Conservation (phyloP, 495 filamentous ascomycete species). For the Tuber indicum region DNA sequence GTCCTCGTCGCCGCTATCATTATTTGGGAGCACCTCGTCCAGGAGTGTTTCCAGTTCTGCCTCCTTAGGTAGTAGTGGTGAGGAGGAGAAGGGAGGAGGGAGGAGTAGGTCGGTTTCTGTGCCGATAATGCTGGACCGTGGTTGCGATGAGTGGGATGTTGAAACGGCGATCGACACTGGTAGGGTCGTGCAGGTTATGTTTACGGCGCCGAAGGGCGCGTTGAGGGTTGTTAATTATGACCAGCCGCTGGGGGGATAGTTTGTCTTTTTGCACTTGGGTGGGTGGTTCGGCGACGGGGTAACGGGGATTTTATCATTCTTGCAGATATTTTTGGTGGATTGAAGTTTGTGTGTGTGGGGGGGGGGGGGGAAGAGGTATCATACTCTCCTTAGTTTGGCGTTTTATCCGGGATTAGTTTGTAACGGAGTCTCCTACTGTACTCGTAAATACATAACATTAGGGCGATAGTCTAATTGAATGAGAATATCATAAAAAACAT, state of each 20-base stretch:
- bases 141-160: slow-evolving; percentile 71
- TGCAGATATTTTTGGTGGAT: neutral
- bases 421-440: too few relatives aligned
- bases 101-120: slow-evolving; percentile 28
- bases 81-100: neutral
- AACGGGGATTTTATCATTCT: neutral
- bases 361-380: too few relatives aligned
- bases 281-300: neutral
- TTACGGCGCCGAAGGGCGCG: slow-evolving; percentile 78
- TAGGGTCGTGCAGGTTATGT: slow-evolving; percentile 83
- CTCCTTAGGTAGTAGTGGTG: neutral
- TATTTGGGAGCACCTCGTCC: slow-evolving; percentile 18
- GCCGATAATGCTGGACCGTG: slow-evolving; percentile 31
- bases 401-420: too few relatives aligned
- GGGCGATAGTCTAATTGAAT: too few relatives aligned
- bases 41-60: neutral
- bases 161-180: slow-evolving; percentile 67
- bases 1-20: slow-evolving; percentile 24
- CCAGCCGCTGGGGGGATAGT: neutral
- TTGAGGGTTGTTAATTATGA: slow-evolving; percentile 72
- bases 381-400: too few relatives aligned
- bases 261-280: neutral
- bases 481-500: too few relatives aligned
- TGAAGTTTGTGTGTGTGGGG: too few relatives aligned
- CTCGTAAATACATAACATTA: too few relatives aligned